These are phyloP conservation scores for Cryphonectria radicalis DNA, from an alignment of 2,329 filamentous ascomycete species.

Conservation along the genomic window DNA sequence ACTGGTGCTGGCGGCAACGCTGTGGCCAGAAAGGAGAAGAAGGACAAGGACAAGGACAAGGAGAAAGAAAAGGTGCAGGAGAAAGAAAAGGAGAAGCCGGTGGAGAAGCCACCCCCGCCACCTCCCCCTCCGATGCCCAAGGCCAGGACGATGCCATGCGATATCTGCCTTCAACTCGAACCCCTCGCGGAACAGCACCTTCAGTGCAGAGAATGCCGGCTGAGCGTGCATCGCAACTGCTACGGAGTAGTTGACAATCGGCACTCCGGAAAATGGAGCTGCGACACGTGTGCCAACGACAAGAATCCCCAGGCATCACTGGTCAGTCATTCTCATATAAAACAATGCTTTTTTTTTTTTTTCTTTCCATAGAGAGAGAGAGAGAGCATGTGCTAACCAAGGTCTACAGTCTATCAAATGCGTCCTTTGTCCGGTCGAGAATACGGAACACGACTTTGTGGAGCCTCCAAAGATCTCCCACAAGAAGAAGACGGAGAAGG, in stretches of 20 bases:
- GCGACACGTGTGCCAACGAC: constrained; percentile 95
- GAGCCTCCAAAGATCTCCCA: constrained; percentile 78
- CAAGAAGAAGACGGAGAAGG: constrained; percentile 89
- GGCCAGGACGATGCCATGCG: constrained; percentile 79
- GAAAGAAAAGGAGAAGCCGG: constrained; percentile 58
- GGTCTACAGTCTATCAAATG: constrained; percentile 78
- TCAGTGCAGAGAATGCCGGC: constrained; percentile 82
- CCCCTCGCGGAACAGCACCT: constrained; percentile 73
- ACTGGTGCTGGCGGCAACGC: constrained; percentile 31
- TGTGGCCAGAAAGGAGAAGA: constrained; percentile 47
- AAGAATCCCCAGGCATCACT: constrained; percentile 92
- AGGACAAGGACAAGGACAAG: constrained; percentile 55
- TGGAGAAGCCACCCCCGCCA: constrained; percentile 61
- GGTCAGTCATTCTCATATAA: constrained; percentile 53
- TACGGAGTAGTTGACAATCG: constrained; percentile 82
- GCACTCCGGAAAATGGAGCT: constrained; percentile 81
- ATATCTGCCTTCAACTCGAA: constrained; percentile 78
- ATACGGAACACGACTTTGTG: constrained; percentile 81
- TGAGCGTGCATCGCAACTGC: constrained; percentile 90
- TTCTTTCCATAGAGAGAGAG: neutral
- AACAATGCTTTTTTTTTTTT: neutral
- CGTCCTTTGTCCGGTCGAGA: constrained; percentile 83
- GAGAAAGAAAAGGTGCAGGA: constrained; percentile 56
- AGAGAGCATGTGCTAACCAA: constrained; percentile 17
- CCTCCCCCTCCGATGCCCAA: constrained; percentile 77